Evolutionary conservation across 129 eudicot genomes (phyloP).

Genomic region (Ambrosia trifida): DNA sequence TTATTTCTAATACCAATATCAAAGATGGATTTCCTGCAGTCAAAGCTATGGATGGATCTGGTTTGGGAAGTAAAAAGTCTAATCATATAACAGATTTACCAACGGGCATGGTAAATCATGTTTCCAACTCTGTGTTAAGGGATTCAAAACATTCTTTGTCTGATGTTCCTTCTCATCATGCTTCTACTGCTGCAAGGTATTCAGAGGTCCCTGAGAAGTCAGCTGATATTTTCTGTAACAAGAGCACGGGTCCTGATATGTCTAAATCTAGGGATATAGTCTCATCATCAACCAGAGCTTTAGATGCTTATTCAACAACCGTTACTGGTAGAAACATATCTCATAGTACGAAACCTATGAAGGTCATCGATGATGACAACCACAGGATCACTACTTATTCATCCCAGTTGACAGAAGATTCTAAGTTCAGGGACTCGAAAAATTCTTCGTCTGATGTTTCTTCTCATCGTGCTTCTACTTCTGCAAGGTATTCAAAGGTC

Average conservation of each 20-base stretch:
- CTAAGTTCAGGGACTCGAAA: slow-evolving; percentile 27
- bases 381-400: slow-evolving; percentile 32
- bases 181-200: slow-evolving; percentile 22
- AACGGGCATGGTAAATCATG: slow-evolving; percentile 27
- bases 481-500: slow-evolving; percentile 21
- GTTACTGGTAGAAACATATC: slow-evolving; percentile 27
- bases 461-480: slow-evolving; percentile 1
- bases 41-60: slow-evolving; percentile 30
- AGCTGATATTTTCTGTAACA: slow-evolving; percentile 13
- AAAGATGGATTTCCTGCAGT: slow-evolving; percentile 14
- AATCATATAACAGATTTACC: slow-evolving; percentile 10
- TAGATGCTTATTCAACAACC: slow-evolving; percentile 31
- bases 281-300: slow-evolving; percentile 21
- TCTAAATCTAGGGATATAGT: slow-evolving; percentile 27
- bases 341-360: slow-evolving; percentile 32
- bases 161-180: slow-evolving; percentile 9
- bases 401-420: slow-evolving; percentile 26
- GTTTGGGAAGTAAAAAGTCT: slow-evolving; percentile 32
- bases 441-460: slow-evolving; percentile 18
- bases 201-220: slow-evolving; percentile 16
- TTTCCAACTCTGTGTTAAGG: slow-evolving; percentile 21
- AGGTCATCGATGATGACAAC: slow-evolving; percentile 26
- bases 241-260: slow-evolving; percentile 17
- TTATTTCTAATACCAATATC: slow-evolving; percentile 17
- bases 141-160: slow-evolving; percentile 26